Percentiles rank a stretch among this genome's conserved stretches.
These are phyloP conservation scores for Phaeoacremonium minimum DNA, from an alignment of 2,329 filamentous ascomycete species.

Conservation along the genomic window DNA sequence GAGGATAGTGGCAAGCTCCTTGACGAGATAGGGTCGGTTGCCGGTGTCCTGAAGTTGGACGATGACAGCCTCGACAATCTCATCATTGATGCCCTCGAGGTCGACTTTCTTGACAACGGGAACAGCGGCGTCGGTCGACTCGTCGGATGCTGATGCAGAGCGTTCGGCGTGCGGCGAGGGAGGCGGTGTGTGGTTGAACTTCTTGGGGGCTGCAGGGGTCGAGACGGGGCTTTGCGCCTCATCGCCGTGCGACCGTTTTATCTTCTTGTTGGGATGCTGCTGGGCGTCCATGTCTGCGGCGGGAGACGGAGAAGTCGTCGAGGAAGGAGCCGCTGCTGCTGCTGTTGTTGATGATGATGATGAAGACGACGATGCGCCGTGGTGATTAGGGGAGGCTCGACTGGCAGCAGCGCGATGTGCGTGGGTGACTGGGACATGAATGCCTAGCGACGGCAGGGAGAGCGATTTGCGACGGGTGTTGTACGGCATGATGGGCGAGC, in stretches of 20 bases:
- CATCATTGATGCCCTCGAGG: conserved; percentile 82
- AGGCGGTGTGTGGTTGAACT: conserved; percentile 72
- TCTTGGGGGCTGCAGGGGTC: conserved; percentile 25
- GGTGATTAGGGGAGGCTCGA: conserved; percentile 27
- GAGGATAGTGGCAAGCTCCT: conserved; percentile 81
- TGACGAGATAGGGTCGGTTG: conserved; percentile 91
- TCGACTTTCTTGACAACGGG: conserved; percentile 55
- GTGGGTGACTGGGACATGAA: conserved; percentile 71
- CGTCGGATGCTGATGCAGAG: conserved; percentile 30
- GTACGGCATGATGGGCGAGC: conserved; percentile 68
- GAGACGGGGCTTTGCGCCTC: conserved; percentile 22
- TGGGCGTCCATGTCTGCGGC: conserved; percentile 10
- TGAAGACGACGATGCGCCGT: conserved; percentile 12
- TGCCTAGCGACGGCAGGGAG: conserved; percentile 87
- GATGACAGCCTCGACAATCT: conserved; percentile 90
- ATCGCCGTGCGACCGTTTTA: conserved; percentile 71
- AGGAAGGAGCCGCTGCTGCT: conserved; percentile 22
- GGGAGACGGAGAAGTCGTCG: conserved; percentile 17
- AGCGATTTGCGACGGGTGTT: conserved; percentile 96
- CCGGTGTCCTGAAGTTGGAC: conserved; percentile 82
- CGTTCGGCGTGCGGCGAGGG: conserved; percentile 58
- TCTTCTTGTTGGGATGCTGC: conserved; percentile 55
- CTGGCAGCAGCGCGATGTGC: conserved; percentile 52
- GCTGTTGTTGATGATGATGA: conserved; percentile 15
- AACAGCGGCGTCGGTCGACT: conserved; percentile 31